Conservation (phyloP, 495 filamentous ascomycete species). For the Neurospora pannonica region DNA sequence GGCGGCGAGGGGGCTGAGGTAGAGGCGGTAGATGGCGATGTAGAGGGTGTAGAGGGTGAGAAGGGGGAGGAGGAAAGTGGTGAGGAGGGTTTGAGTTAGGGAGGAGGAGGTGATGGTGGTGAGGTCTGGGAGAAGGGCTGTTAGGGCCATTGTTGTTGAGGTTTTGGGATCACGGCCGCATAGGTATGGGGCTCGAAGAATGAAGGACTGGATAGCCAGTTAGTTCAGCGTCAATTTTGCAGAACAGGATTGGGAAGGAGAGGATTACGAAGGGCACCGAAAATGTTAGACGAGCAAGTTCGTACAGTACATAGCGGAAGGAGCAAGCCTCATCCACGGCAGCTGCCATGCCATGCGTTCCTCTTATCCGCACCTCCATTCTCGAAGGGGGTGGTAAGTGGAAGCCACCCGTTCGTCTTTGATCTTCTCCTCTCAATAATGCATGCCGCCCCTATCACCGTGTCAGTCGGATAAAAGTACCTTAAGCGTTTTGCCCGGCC, state of each 20-base stretch:
- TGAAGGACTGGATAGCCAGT: not conserved
- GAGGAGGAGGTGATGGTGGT: not conserved
- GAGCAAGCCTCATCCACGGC: not conserved
- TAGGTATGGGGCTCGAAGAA: not conserved
- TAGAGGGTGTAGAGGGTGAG: constrained; percentile 1
- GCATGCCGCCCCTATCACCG: no score
- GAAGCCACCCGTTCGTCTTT: no score
- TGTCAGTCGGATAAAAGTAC: no score
- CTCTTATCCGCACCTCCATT: no score
- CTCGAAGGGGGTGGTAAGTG: no score
- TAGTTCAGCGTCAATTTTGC: not conserved
- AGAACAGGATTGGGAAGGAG: not conserved
- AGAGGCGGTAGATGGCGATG: constrained; percentile 36
- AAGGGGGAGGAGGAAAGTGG: not conserved
- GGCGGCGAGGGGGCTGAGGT: constrained; percentile 38
- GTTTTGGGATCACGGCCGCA: not conserved
- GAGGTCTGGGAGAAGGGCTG: not conserved
- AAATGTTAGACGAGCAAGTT: not conserved
- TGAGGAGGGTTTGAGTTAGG: not conserved
- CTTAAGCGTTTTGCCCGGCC: no score
- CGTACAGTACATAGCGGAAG: not conserved
- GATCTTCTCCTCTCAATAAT: no score
- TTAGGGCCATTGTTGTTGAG: not conserved
- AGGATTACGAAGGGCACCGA: not conserved
- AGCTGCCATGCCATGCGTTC: no score